phyloP scores from a whole-genome alignment of 805 yeast species.

The Pichia thaimueangensis region DNA sequence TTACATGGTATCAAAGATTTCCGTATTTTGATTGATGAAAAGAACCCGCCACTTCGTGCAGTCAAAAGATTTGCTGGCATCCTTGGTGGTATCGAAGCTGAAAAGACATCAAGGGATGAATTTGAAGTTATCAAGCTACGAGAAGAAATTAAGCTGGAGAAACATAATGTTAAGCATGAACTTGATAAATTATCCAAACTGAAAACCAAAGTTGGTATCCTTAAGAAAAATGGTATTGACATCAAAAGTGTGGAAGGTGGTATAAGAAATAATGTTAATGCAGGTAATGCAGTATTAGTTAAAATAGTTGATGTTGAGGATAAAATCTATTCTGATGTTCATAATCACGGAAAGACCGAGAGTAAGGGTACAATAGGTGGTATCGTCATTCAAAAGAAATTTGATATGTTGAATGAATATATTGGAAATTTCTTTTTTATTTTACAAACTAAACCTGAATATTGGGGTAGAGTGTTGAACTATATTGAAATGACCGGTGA shows the following conservation, averaged over 20 bases:
- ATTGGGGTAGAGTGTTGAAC: conserved; percentile 52
- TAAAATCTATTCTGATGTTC: conserved; percentile 37
- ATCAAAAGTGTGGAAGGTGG: conserved; percentile 56
- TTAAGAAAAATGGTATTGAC: conserved; percentile 74
- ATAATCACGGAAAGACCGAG: conserved; percentile 40
- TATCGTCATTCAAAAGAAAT: conserved; percentile 29
- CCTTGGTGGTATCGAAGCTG: conserved; percentile 54
- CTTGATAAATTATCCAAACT: conserved; percentile 71
- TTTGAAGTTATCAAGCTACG: conserved; percentile 7
- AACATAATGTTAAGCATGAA: conserved; percentile 61
- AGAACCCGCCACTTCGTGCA: conserved; percentile 72
- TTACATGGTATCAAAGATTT: conserved; percentile 67
- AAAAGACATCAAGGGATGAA: conserved; percentile 28
- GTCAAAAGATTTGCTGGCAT: conserved; percentile 72
- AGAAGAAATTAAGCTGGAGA: conserved; percentile 50
- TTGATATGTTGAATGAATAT: conserved; percentile 50
- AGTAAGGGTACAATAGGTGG: neutral
- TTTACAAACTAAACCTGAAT: conserved; percentile 75
- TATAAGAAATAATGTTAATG: conserved; percentile 10
- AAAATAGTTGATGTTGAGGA: conserved; percentile 7
- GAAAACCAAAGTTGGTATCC: conserved; percentile 68
- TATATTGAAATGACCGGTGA: conserved; percentile 20
- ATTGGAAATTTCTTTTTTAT: conserved; percentile 77
- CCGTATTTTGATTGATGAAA: conserved; percentile 57
- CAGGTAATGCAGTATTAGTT: conserved; percentile 4